Evolutionary conservation across 192 early-diverging fungal species (phyloP).

Genomic region (Phlyctochytrium bullatum): DNA sequence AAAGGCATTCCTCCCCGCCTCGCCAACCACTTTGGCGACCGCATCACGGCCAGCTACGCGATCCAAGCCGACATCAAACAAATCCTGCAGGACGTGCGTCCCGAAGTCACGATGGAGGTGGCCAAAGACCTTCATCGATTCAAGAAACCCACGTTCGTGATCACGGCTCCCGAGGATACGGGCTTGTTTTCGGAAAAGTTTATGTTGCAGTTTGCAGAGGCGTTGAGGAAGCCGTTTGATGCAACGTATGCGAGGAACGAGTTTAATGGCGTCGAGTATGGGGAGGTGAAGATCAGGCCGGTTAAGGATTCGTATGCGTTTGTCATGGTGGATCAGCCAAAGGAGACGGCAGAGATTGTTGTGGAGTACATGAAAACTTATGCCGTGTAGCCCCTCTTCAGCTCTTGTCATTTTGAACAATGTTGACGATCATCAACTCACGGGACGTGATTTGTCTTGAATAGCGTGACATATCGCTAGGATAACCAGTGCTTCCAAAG

Average conservation of each 20-base stretch:
- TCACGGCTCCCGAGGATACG: not conserved
- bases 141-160: not conserved
- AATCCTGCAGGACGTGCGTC: not conserved
- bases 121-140: not conserved
- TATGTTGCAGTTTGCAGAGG: not conserved
- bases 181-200: not conserved
- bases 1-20: not conserved
- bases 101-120: not conserved
- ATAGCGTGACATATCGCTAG: too few relatives aligned
- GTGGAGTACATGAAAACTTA: not conserved
- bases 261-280: not conserved
- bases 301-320: not conserved
- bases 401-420: too few relatives aligned
- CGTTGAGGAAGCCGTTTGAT: not conserved
- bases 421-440: too few relatives aligned
- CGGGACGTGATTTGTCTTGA: too few relatives aligned
- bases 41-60: not conserved
- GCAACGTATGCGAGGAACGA: too few relatives aligned
- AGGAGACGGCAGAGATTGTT: not conserved
- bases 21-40: not conserved
- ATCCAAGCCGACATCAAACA: not conserved
- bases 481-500: too few relatives aligned
- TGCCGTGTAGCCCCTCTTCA: too few relatives aligned
- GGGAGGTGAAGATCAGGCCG: not conserved
- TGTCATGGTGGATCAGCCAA: not conserved